Conservation (phyloP, 164 flowering plant genomes). For the Vitis rupestris region DNA sequence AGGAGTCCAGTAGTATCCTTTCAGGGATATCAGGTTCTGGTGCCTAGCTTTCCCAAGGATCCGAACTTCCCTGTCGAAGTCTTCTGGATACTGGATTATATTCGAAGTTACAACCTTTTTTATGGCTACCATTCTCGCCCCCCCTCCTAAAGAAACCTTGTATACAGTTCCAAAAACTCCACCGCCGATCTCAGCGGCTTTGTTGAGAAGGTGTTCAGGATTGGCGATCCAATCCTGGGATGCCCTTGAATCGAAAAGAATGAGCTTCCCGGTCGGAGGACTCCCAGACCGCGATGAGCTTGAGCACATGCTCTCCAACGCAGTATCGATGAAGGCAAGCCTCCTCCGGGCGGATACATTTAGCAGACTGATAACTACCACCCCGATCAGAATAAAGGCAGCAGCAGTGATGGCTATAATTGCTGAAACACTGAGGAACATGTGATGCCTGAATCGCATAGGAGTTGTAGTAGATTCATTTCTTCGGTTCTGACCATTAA, state of each 20-base stretch:
- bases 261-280: constrained; percentile 54
- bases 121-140: constrained; percentile 50
- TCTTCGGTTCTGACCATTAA: constrained; percentile 17
- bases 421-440: constrained; percentile 75
- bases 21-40: constrained; percentile 58
- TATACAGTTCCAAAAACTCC: constrained; percentile 89
- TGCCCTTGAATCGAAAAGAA: constrained; percentile 58
- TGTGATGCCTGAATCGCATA: constrained; percentile 29
- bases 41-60: constrained; percentile 74
- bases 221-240: constrained; percentile 42
- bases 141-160: constrained; percentile 68
- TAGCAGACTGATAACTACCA: constrained; percentile 59
- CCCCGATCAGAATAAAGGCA: constrained; percentile 57
- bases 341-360: constrained; percentile 67
- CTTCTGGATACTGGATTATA: constrained; percentile 62
- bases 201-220: constrained; percentile 60
- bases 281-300: constrained; percentile 58
- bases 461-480: constrained; percentile 13
- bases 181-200: constrained; percentile 76
- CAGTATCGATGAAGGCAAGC: constrained; percentile 56
- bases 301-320: constrained; percentile 80
- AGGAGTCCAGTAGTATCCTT: constrained; percentile 58
- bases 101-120: constrained; percentile 67
- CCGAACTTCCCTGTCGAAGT: constrained; percentile 84
- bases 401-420: constrained; percentile 85